Base-by-base conservation (phyloP, 2,329 filamentous ascomycete species). In the Calycina herbarum region DNA sequence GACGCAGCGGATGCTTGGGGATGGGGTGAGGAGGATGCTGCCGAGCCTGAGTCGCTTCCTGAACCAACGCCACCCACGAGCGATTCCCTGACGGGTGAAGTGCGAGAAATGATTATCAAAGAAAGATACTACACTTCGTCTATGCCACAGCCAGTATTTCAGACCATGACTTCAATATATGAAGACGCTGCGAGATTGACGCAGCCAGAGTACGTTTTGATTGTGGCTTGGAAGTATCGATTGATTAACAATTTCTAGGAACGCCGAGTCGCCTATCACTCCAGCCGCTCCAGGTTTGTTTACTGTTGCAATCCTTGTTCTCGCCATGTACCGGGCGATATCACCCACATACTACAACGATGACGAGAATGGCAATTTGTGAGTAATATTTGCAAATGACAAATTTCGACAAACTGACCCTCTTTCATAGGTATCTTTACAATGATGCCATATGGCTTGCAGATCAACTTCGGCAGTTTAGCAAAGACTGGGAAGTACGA, bases 41-140 rank as follows among this genome's bases (percentile, higher is more conserved):
- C 77, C 51, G 70, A 75, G n/a, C 35, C 40, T 20, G 57, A 10
- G n/a, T 70, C 76, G 61, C 69, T 78, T 71, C 65, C 72, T 29
- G 76, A 77, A 42, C 65, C 74, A 3, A 31, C 38, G 10, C 45
- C 42, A 45, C 54, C 48, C 11, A 31, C 24, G 15, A 57, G 59
- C 27, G 54, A 59, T 17, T 35, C 64, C 17, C 33, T 35, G 7
- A 24, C 62, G 7, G 27, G 71, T 31, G 64, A 69, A 17, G 63
- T 57, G 2, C 66, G 69, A 61, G 90, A 95, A 74, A 80, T 98
- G 66, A 90, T 91, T 0, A 79, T 98, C 57, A 90, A 85, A 67
- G 95, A 99, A 78, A 91, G 85, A 1, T 99, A 97, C 77, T 91
- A 89, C 66, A 91, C 97, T 61, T 97, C 94, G 0, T 90, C 91